These are phyloP conservation scores for Zymoseptoria brevis DNA, from an alignment of 2,329 filamentous ascomycete species.

Conservation along the genomic window DNA sequence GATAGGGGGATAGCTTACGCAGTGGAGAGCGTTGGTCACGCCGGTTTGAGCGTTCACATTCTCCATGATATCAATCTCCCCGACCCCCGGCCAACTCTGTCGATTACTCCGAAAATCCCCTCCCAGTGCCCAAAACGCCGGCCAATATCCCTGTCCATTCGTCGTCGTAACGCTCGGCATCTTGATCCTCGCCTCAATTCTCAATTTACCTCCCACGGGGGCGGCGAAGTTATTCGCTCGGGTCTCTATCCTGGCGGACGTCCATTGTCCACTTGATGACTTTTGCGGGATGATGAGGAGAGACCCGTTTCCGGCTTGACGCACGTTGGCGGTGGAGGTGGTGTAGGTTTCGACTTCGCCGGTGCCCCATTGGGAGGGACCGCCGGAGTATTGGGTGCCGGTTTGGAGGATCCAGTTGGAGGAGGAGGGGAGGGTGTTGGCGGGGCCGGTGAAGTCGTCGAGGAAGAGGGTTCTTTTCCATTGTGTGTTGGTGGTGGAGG, in stretches of 20 bases:
- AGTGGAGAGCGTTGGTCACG: conserved; percentile 21
- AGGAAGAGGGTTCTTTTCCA: conserved; percentile 18
- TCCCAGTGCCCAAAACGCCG: conserved; percentile 20
- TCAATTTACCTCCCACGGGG: conserved; percentile 20
- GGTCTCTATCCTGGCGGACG: conserved; percentile 19
- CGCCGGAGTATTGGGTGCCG: conserved; percentile 43
- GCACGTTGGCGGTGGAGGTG: conserved; percentile 33
- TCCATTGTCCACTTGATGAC: conserved; percentile 17
- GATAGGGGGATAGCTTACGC: conserved; percentile 11
- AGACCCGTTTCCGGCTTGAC: conserved; percentile 31
- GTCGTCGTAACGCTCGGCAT: conserved; percentile 11
- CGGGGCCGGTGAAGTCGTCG: conserved; percentile 32
- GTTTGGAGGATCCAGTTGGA: conserved; percentile 39
- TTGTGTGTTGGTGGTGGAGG: conserved; percentile 5
- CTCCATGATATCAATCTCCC: conserved; percentile 29
- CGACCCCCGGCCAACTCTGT: conserved; percentile 22
- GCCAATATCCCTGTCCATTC: conserved; percentile 19
- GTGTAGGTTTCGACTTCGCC: conserved; percentile 44
- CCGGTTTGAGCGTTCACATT: conserved; percentile 24
- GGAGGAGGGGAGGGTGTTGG: conserved; percentile 29
- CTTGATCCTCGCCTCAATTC: conserved; percentile 17
- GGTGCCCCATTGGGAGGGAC: conserved; percentile 43
- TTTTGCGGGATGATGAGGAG: conserved; percentile 34
- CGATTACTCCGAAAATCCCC: conserved; percentile 16
- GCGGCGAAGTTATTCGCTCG: conserved; percentile 16